Base-by-base conservation (phyloP, 2,329 filamentous ascomycete species). In the Lasiodiplodia gonubiensis region DNA sequence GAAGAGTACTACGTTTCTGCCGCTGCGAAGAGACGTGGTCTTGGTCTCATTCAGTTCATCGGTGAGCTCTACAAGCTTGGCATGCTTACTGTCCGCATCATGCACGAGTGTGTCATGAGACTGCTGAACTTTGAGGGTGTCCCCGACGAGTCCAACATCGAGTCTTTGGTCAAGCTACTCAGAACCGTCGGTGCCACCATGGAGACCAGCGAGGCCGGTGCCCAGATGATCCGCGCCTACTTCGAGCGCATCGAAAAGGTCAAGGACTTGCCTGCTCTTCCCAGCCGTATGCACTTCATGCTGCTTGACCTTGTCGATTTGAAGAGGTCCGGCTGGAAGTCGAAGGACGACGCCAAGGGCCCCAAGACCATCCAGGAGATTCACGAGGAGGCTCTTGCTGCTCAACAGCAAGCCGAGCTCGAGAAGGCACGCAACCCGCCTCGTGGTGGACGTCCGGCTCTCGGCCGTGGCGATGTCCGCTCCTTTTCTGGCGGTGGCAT, bases 41-140 rank as follows among this genome's bases (percentile, higher is more conserved):
- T 99, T 71, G 95, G 95, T 90, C 88, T 99, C 25, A 94, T 99
- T 71, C 94, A 97, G 82, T 99, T 99, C 83, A 99, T 99, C 77
- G 95, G 95, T 84, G 95, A 99, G 82, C 88, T 99, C 54, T 99
- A 97, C 88, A 99, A 98, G 86, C 89, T 99, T 69, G 90, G 91
- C 78, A 99, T 99, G 95, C 87, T 99, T 80, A 99, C 95, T 69
- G 92, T 97, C 80, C 92, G 94, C 79, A 99, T 99, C 82, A 99
- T 99, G 95, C 94, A 99, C 84, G 93, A 97, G 81, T 99, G 95
- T 86, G 93, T 99, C 33, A 90, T 93, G 83, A 97, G 97, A 82
- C 88, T 99, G 70, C 92, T 99, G 72, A 94, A 99, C 82, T 98
- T 96, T 80, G 91, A 94, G 76, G 93, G 92, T 70, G 84, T 93